Conservation (phyloP, 129 eudicot genomes). For the Scalesia atractyloides region DNA sequence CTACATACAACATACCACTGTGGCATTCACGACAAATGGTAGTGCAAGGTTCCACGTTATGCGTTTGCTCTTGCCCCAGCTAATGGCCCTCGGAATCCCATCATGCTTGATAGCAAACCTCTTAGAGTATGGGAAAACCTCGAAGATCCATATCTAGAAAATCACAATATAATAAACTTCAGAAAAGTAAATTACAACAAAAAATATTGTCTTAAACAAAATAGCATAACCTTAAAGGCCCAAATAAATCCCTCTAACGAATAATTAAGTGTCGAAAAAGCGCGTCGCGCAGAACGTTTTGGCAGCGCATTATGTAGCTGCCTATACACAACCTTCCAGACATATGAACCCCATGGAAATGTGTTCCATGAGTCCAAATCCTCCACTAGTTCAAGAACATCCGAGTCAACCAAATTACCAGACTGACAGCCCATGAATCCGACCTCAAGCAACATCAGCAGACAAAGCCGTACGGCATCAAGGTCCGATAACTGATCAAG, state of each 20-base stretch:
- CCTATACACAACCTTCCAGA: not conserved
- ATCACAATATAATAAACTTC: not conserved
- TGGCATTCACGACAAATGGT: not conserved
- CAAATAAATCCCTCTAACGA: not conserved
- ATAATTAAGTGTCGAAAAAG: not conserved
- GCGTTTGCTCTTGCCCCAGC: not conserved
- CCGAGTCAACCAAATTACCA: not conserved
- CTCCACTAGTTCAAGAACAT: not conserved
- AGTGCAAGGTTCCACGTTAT: not conserved
- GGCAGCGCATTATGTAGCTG: not conserved
- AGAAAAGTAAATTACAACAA: not conserved
- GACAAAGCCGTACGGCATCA: not conserved
- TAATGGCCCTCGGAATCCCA: constrained; percentile 8
- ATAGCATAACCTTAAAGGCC: not conserved
- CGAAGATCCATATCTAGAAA: constrained; percentile 6
- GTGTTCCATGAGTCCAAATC: constrained; percentile 4
- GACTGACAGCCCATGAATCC: constrained; percentile 3
- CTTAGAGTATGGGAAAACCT: constrained; percentile 11
- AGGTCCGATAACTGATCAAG: constrained; percentile 2
- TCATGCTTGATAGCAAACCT: not conserved
- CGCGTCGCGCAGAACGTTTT: not conserved
- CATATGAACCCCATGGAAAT: constrained; percentile 8
- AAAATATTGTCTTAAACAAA: too few species aligned
- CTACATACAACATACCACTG: not conserved
- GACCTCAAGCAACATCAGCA: constrained; percentile 12